These are phyloP conservation scores for Saitozyma podzolica DNA, from an alignment of 768 basidiomycete species.

Conservation along the genomic window DNA sequence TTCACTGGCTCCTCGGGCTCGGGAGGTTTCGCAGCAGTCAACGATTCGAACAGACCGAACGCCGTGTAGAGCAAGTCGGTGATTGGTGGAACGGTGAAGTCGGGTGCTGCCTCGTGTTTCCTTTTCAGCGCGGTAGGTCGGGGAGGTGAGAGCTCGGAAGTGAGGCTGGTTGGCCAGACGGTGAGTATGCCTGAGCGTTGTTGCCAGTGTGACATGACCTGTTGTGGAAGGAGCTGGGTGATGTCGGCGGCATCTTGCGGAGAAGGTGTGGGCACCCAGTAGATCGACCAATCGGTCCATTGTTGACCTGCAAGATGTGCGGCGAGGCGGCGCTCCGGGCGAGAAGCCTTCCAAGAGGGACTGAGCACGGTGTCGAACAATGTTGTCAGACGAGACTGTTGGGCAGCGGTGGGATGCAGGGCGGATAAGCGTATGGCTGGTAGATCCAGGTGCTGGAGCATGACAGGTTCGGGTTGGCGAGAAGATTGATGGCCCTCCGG, in stretches of 20 bases:
- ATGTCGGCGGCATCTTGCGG: background rate
- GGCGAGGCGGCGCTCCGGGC: background rate
- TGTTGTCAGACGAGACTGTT: too few species aligned
- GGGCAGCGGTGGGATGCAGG: too few species aligned
- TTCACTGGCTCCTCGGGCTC: conserved; percentile 4
- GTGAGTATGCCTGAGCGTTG: conserved; percentile 16
- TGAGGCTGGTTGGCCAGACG: conserved; percentile 20
- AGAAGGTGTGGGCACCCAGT: conserved; percentile 12
- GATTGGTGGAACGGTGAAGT: background rate
- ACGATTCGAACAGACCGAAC: conserved; percentile 1
- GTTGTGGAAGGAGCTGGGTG: background rate
- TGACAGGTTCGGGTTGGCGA: too few species aligned
- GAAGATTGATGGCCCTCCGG: background rate
- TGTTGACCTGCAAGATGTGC: conserved; percentile 2
- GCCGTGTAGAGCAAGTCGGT: conserved; percentile 1
- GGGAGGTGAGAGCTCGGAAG: background rate
- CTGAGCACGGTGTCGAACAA: conserved; percentile 6
- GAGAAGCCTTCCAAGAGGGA: conserved; percentile 3
- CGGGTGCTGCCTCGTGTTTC: background rate
- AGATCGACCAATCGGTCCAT: conserved; percentile 13
- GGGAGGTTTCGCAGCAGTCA: background rate
- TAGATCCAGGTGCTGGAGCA: too few species aligned
- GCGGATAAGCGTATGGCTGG: too few species aligned
- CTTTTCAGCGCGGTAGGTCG: background rate
- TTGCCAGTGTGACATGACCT: background rate